Conservation (phyloP, 208 protist species). For the Leishmania turanica region DNA sequence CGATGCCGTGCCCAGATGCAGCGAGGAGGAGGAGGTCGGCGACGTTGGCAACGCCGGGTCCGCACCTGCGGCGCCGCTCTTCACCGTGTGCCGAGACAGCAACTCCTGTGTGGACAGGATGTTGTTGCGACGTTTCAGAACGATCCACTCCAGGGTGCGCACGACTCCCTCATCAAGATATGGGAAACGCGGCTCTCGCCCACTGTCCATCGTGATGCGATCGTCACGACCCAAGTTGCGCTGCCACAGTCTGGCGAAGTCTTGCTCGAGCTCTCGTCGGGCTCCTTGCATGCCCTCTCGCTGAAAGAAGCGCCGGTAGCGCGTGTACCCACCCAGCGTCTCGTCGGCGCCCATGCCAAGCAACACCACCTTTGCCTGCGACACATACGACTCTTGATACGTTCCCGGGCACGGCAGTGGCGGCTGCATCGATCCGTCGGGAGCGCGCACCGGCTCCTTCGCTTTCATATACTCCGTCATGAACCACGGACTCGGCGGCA, state of each 20-base stretch:
- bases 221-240: conserved; percentile 97
- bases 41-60: neutral
- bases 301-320: conserved; percentile 90
- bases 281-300: conserved; percentile 63
- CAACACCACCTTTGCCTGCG: conserved; percentile 85
- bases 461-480: conserved; percentile 37
- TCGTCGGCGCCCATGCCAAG: conserved; percentile 97
- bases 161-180: conserved; percentile 95
- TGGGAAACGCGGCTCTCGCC: conserved; percentile 91
- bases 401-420: conserved; percentile 34
- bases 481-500: conserved; percentile 65
- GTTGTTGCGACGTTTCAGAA: conserved; percentile 47
- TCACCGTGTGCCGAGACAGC: neutral
- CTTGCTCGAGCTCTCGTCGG: conserved; percentile 79
- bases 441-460: conserved; percentile 5
- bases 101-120: conserved; percentile 14
- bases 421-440: conserved; percentile 1
- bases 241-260: conserved; percentile 93
- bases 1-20: neutral
- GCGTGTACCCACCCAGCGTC: conserved; percentile 95
- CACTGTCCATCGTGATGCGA: conserved; percentile 92
- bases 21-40: neutral
- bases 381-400: conserved; percentile 46
- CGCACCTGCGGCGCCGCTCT: neutral
- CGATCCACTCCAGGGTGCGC: conserved; percentile 64